phyloP scores from a whole-genome alignment of 768 basidiomycete species.

The Termitomyces sp. region DNA sequence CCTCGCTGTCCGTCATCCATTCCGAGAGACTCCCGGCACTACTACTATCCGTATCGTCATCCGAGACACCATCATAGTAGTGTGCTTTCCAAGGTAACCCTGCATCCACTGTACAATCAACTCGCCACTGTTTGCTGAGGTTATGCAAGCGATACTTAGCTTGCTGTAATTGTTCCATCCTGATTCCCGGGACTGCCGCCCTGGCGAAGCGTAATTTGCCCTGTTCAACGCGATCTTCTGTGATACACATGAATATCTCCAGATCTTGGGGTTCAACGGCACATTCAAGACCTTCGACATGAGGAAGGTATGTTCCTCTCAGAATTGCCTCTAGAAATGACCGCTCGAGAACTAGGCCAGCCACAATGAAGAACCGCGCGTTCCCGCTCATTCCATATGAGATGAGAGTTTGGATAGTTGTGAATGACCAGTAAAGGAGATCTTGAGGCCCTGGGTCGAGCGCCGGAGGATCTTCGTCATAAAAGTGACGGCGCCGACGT shows the following conservation, averaged over 20 bases:
- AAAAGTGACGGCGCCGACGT: conserved; percentile 6
- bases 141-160: not conserved
- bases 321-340: not conserved
- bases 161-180: not conserved
- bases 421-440: not conserved
- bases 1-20: conserved; percentile 2
- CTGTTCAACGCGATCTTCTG: not conserved
- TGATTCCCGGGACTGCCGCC: not conserved
- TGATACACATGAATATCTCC: not conserved
- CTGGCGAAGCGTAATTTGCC: not conserved
- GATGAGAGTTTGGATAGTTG: not conserved
- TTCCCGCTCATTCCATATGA: not conserved
- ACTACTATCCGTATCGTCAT: conserved; percentile 2
- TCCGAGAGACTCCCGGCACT: conserved; percentile 2
- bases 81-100: not conserved
- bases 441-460: conserved; percentile 3
- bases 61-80: not conserved
- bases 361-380: not conserved
- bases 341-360: conserved; percentile 2
- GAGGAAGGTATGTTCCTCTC: not conserved
- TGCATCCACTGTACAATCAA: not conserved
- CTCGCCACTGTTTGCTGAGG: not conserved
- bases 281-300: not conserved
- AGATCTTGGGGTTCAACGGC: not conserved
- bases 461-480: not conserved